Evolutionary conservation across 2,329 filamentous ascomycete species (phyloP), one percentile per base, ranked within the genome.

Genomic region (Colletotrichum acutatum): DNA sequence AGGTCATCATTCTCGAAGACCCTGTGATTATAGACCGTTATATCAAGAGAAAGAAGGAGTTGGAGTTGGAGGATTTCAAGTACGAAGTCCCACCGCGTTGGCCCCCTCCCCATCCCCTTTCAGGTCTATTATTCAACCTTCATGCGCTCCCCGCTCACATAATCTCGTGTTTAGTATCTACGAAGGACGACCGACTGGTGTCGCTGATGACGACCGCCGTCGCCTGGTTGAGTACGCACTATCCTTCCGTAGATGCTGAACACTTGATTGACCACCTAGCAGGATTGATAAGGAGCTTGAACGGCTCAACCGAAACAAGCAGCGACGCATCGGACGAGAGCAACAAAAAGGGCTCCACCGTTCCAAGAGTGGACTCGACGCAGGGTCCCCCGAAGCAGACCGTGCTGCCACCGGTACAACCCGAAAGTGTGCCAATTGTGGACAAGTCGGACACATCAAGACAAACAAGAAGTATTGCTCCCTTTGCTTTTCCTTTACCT

Each of bases 391-490:
- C 28, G 88, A 87, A 72, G 78, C 80, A 62, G 88, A 88, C 79
- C 89, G 90, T 78, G 85, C 86, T 74, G 80, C 81, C 72, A 89
- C 85, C 60, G 91, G 92, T 74, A 97, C 94, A 69, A 93, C 93
- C 42, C 90, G 97, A 78, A 98, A 98, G 86, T 99, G 97, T 84
- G 97, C 97, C 76, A 98, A 98, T 83, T 99, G 97, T 84, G 97
- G 97, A 63, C 94, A 97, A 82, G 93, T 97, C 67, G 97, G 97
- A 37, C 97, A 99, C 80, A 99, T 99, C 87, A 98, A 98, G 84
- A 98, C 96, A 60, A 98, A 98, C 87, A 97, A 98, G 86, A 98
- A 98, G 95, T 97, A 90, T 84, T 88, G 83, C 77, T 76, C 78
- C 71, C 65, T 65, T 56, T 81, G 76, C 76, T 73, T 75, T 80